Base-by-base conservation (phyloP, 495 filamentous ascomycete species). In the Apiosordaria backusii region DNA sequence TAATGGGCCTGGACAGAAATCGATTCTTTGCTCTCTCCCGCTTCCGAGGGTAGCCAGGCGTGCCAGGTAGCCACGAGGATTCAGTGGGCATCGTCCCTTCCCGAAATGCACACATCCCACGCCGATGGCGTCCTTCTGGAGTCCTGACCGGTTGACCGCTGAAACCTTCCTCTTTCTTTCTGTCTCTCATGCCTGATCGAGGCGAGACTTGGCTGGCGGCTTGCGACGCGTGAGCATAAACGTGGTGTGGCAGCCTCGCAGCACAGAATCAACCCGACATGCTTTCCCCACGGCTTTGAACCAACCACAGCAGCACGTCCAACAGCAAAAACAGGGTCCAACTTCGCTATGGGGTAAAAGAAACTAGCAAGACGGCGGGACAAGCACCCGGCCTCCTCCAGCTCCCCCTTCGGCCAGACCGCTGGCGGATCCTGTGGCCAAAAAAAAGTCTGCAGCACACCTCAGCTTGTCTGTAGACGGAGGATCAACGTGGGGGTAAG, bases 291-390 rank as follows among this genome's bases (percentile, higher is more conserved):
- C 23, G 35, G n/a, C 53, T 24, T 21, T 50, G 60, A 45, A 45
- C 35, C 35, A 45, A 24, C 60, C 60, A 50, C 4, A 23, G n/a
- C 21, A 21, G 24, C 21, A 26, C 1, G 27, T 1, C 22, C 21
- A 13, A 5, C 22, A 53, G 18, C 61, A 57, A 45, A 1, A 19
- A 29, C 22, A 21, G 40, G 27, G 16, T n/a, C 60, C n/a, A 57
- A 18, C 45, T 25, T 63, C 23, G 3, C 18, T n/a, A 50, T 50
- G 23, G 61, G 61, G 66, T 64, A 68, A 68, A 64, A 65, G 59
- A 68, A 68, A 60, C 62, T 16, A 24, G 53, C 15, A 24, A 57
- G 53, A 57, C 15, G 21, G 53, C 58, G 62, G 63, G 40, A 68
- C 23, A 54, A 23, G 52, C 66, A 62, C 58, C 62, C 66, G 26